These are phyloP conservation scores for Albophoma yamanashiensis DNA, from an alignment of 2,329 filamentous ascomycete genomes.

Conservation along the genomic window DNA sequence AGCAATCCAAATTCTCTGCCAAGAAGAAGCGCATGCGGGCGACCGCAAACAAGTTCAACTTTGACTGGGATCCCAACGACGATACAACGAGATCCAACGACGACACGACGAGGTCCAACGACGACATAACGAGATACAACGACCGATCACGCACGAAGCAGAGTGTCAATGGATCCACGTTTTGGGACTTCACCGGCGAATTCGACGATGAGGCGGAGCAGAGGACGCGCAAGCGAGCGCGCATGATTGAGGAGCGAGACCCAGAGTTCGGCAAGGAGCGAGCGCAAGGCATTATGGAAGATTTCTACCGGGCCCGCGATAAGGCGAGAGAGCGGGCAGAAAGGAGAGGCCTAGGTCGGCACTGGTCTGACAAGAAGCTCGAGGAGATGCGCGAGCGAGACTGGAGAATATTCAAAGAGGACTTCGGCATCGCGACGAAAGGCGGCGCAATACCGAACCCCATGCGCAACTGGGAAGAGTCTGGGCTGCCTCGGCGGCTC, in stretches of 20 bases:
- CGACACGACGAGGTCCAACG: constrained; percentile 46
- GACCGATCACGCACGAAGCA: constrained; percentile 60
- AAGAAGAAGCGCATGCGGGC: constrained; percentile 92
- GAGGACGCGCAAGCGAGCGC: constrained; percentile 47
- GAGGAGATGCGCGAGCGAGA: constrained; percentile 94
- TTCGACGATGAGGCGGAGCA: constrained; percentile 46
- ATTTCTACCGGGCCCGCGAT: constrained; percentile 52
- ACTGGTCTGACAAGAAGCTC: constrained; percentile 90
- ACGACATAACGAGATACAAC: constrained; percentile 62
- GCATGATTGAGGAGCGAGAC: constrained; percentile 65
- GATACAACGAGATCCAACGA: constrained; percentile 66
- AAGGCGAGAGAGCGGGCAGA: constrained; percentile 62
- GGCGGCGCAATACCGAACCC: constrained; percentile 87
- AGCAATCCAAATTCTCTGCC: constrained; percentile 75
- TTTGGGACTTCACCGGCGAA: constrained; percentile 38
- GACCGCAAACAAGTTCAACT: constrained; percentile 96
- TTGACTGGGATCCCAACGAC: constrained; percentile 93
- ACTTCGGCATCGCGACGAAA: constrained; percentile 94
- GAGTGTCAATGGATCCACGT: constrained; percentile 20
- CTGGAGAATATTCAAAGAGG: constrained; percentile 99
- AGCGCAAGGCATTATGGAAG: constrained; percentile 72
- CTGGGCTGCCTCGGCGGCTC: constrained; percentile 63
- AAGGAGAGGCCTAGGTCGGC: constrained; percentile 72
- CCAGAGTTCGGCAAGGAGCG: constrained; percentile 63
- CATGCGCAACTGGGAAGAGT: constrained; percentile 91